These are phyloP conservation scores for Aspergillus puulaauensis DNA, from an alignment of 2,329 filamentous ascomycete genomes.

Conservation along the genomic window DNA sequence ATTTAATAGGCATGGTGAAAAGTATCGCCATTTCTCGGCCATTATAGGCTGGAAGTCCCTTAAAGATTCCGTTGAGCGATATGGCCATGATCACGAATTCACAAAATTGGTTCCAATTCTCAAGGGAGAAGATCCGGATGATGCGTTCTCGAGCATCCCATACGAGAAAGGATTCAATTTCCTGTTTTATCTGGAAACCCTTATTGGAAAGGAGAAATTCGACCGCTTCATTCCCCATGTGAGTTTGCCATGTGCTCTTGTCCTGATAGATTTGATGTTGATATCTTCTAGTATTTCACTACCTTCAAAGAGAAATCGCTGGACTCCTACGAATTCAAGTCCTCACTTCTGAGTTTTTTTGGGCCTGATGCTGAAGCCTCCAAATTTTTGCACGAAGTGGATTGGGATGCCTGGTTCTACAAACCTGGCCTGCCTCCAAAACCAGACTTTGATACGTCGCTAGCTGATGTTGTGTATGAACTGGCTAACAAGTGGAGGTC, in stretches of 20 bases:
- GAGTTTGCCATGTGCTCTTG: conserved; percentile 14
- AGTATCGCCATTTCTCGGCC: conserved; percentile 87
- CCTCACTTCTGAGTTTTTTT: conserved; percentile 85
- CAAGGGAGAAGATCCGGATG: conserved; percentile 88
- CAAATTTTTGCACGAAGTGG: conserved; percentile 67
- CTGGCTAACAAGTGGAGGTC: conserved; percentile 80
- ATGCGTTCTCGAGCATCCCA: conserved; percentile 87
- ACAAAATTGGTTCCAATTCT: conserved; percentile 88
- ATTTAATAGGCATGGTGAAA: conserved; percentile 67
- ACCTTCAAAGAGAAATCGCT: conserved; percentile 83
- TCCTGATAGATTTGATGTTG: neutral
- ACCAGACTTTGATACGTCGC: conserved; percentile 82
- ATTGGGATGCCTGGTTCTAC: conserved; percentile 91
- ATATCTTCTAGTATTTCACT: conserved; percentile 66
- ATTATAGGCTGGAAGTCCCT: conserved; percentile 95
- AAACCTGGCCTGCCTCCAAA: conserved; percentile 85
- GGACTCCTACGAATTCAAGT: conserved; percentile 92
- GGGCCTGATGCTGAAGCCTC: conserved; percentile 60
- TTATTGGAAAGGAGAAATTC: conserved; percentile 82
- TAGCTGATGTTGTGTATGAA: conserved; percentile 81
- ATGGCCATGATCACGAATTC: conserved; percentile 83
- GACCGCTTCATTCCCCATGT: conserved; percentile 89
- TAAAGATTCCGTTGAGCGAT: conserved; percentile 74
- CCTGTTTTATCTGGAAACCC: conserved; percentile 82
- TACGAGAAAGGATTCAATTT: conserved; percentile 98